These are phyloP conservation scores for Artemisia annua DNA, from an alignment of 129 eudicot genomes.

Conservation along the genomic window DNA sequence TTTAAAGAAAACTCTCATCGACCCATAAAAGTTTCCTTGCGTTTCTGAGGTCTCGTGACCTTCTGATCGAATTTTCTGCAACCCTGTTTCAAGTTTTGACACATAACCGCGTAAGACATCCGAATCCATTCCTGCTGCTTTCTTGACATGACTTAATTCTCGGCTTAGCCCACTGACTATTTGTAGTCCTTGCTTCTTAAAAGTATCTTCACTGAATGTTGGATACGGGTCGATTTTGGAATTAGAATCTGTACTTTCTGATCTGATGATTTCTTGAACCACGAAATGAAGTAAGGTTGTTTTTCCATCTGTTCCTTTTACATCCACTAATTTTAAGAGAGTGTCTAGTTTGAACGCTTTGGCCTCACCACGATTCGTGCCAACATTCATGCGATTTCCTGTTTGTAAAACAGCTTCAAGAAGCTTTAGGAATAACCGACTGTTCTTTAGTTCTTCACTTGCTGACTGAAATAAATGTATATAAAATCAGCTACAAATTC, in stretches of 20 bases:
- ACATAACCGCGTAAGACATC: constrained; percentile 74
- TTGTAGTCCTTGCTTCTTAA: constrained; percentile 84
- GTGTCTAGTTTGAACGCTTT: constrained; percentile 89
- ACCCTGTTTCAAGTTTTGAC: constrained; percentile 75
- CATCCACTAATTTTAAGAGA: constrained; percentile 71
- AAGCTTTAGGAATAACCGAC: constrained; percentile 87
- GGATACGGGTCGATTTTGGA: constrained; percentile 33
- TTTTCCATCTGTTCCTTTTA: constrained; percentile 94
- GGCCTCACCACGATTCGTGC: constrained; percentile 94
- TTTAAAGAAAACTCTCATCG: constrained; percentile 65
- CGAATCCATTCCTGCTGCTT: constrained; percentile 97
- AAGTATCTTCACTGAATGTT: constrained; percentile 53
- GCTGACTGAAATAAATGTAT: constrained; percentile 54
- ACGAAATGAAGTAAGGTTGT: constrained; percentile 96
- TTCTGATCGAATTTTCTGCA: constrained; percentile 62
- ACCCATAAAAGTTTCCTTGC: constrained; percentile 57
- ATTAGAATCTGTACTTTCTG: constrained; percentile 57
- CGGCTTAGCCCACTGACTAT: constrained; percentile 71
- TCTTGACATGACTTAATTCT: constrained; percentile 70
- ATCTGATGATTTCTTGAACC: constrained; percentile 87
- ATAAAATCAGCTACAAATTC: constrained; percentile 21
- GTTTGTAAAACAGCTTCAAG: constrained; percentile 92
- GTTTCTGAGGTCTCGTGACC: constrained; percentile 51
- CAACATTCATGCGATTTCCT: constrained; percentile 96
- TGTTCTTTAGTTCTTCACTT: constrained; percentile 73